Conservation (phyloP, 2,329 filamentous ascomycete genomes). For the Cladophialophora yegresii region DNA sequence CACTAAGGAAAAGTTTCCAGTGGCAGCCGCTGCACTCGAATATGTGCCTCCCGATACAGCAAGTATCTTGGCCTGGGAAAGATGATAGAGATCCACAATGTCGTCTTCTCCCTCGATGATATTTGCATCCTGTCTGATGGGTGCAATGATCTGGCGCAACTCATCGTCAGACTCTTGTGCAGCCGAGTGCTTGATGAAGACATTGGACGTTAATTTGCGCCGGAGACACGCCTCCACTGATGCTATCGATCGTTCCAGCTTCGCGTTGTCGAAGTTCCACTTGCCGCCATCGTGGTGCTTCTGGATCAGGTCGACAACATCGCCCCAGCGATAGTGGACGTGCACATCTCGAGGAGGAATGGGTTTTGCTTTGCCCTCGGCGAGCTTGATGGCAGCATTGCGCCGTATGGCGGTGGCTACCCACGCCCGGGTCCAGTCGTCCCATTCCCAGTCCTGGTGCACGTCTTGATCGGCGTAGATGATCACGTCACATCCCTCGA, state of each 20-base stretch:
- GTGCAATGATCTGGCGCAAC: conserved; percentile 3
- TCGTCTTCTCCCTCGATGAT: conserved; percentile 13
- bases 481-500: conserved; percentile 3
- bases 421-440: not conserved
- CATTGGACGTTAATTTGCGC: not conserved
- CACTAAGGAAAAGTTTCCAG: not conserved
- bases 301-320: conserved; percentile 4
- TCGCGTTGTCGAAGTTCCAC: conserved; percentile 7
- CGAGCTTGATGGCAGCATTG: conserved; percentile 5
- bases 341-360: conserved; percentile 1
- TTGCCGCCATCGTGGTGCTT: conserved; percentile 6
- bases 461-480: conserved; percentile 7
- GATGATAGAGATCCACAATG: conserved; percentile 9
- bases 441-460: conserved; percentile 8
- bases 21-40: conserved; percentile 4
- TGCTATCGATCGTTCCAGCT: not conserved
- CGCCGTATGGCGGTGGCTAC: not conserved
- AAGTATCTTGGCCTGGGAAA: conserved; percentile 9
- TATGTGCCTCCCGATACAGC: conserved; percentile 5
- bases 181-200: conserved; percentile 8
- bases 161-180: conserved; percentile 5
- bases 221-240: conserved; percentile 1
- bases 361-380: not conserved
- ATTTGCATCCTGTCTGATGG: not conserved
- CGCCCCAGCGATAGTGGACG: conserved; percentile 8